A percentile compares a stretch with the other conserved stretches of the same genome.
Conservation (phyloP, 2,329 filamentous ascomycete genomes). For the Penicillium decumbens region DNA sequence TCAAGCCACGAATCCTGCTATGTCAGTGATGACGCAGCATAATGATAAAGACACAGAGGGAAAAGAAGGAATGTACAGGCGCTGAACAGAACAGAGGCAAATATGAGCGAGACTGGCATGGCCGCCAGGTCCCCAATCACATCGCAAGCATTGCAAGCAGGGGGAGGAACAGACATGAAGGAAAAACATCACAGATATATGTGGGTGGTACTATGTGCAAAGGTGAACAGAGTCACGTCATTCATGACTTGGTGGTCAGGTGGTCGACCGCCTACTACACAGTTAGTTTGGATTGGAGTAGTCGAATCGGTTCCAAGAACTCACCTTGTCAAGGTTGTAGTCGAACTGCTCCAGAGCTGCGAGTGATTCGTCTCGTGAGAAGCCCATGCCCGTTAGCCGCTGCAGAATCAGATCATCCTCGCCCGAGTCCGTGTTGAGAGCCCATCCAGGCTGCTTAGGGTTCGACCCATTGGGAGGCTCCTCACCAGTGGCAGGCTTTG, state of each 20-base stretch:
- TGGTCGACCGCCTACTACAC: slow-evolving; percentile 36
- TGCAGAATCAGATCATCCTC: slow-evolving; percentile 91
- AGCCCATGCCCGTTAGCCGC: slow-evolving; percentile 85
- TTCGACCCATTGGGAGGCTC: slow-evolving; percentile 18
- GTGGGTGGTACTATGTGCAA: slow-evolving; percentile 24
- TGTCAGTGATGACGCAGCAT: slow-evolving; percentile 3
- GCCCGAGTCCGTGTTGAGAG: slow-evolving; percentile 66
- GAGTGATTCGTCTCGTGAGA: slow-evolving; percentile 67
- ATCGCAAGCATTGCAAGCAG: slow-evolving; percentile 3
- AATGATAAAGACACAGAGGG: slow-evolving; percentile 4
- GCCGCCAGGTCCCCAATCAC: not conserved
- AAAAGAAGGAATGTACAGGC: slow-evolving; percentile 13
- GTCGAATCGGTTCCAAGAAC: slow-evolving; percentile 28
- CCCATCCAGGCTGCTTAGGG: slow-evolving; percentile 54
- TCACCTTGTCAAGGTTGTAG: slow-evolving; percentile 91
- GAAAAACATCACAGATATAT: slow-evolving; percentile 19
- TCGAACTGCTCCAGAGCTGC: slow-evolving; percentile 87
- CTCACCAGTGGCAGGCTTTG: slow-evolving; percentile 21
- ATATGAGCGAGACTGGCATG: slow-evolving; percentile 1
- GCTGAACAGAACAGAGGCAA: slow-evolving; percentile 9
- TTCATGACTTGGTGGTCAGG: slow-evolving; percentile 40
- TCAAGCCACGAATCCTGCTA: slow-evolving; percentile 4
- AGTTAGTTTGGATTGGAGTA: slow-evolving; percentile 4
- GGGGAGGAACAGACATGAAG: slow-evolving; percentile 11
- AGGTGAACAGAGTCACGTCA: not conserved